Conservation (phyloP, 1,284 basidiomycete genomes). For the Melampsora larici-populina region DNA sequence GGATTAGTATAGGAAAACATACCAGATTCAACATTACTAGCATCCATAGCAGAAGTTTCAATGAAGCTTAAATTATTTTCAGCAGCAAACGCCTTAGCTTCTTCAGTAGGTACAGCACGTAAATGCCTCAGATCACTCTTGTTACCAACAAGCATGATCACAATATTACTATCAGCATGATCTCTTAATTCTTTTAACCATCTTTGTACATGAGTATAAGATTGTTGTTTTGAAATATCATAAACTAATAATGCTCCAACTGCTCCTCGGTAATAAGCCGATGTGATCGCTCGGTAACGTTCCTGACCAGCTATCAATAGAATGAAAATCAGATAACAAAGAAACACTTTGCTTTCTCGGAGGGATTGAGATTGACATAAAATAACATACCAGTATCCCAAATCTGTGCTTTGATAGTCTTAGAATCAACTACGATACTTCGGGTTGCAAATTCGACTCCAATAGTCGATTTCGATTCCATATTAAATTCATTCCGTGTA, state of each 20-base stretch:
- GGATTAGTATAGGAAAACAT: background rate
- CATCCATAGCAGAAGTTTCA: constrained; percentile 98
- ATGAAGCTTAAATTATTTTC: constrained; percentile 59
- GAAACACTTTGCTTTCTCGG: too few relatives aligned
- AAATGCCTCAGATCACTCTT: constrained; percentile 99
- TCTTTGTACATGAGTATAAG: constrained; percentile 90
- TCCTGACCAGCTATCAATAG: constrained; percentile 79
- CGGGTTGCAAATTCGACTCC: constrained; percentile 98
- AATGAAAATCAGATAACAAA: background rate
- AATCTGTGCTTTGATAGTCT: constrained; percentile 98
- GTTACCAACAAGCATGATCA: constrained; percentile 60
- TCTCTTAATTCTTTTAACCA: constrained; percentile 96
- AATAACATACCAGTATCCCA: constrained; percentile 90
- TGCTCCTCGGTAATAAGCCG: constrained; percentile 96
- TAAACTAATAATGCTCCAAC: constrained; percentile 63
- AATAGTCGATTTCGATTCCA: constrained; percentile 98
- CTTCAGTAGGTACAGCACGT: constrained; percentile 87
- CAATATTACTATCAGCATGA: constrained; percentile 58
- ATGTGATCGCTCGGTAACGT: constrained; percentile 97
- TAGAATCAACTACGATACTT: constrained; percentile 88
- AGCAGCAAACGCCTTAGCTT: constrained; percentile 35
- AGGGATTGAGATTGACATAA: constrained; percentile 5
- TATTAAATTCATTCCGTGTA: constrained; percentile 98
- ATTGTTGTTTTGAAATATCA: constrained; percentile 70
- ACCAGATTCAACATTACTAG: constrained; percentile 88